phyloP scores from a whole-genome alignment of 192 early-diverging fungal species.

The Coemansia sp. region DNA sequence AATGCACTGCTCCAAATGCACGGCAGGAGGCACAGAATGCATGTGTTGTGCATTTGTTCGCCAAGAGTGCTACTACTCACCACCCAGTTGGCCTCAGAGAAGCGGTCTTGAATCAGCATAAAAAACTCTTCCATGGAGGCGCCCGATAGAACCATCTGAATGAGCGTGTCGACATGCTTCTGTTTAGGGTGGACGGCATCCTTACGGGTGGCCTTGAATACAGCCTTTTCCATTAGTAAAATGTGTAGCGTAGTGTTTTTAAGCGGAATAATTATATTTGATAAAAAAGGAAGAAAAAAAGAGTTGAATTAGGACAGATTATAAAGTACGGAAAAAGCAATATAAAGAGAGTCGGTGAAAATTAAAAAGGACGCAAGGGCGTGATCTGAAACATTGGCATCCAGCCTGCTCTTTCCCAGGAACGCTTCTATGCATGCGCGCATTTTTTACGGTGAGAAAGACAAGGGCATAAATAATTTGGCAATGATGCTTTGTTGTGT shows the following conservation, averaged over 20 bases:
- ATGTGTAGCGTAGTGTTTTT: not conserved
- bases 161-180: constrained; percentile 54
- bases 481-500: too few species aligned
- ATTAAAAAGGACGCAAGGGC: too few species aligned
- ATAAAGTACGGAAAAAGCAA: not conserved
- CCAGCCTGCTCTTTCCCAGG: too few species aligned
- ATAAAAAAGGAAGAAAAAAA: not conserved
- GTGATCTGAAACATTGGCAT: too few species aligned
- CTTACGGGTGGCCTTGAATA: constrained; percentile 53
- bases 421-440: too few species aligned
- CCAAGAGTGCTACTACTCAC: constrained; percentile 31
- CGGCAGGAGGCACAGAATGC: too few species aligned
- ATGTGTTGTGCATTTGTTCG: too few species aligned
- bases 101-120: constrained; percentile 50
- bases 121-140: constrained; percentile 50
- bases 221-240: constrained; percentile 49
- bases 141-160: constrained; percentile 50
- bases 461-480: too few species aligned
- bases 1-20: too few species aligned
- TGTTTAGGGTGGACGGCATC: constrained; percentile 53
- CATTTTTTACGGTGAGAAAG: too few species aligned
- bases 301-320: not conserved
- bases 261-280: not conserved
- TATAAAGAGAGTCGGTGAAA: too few species aligned
- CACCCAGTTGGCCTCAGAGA: constrained; percentile 53